Percentiles rank a stretch among this genome's conserved stretches.
Conservation (phyloP, 2,329 filamentous ascomycete species). For the Beauveria varroae region DNA sequence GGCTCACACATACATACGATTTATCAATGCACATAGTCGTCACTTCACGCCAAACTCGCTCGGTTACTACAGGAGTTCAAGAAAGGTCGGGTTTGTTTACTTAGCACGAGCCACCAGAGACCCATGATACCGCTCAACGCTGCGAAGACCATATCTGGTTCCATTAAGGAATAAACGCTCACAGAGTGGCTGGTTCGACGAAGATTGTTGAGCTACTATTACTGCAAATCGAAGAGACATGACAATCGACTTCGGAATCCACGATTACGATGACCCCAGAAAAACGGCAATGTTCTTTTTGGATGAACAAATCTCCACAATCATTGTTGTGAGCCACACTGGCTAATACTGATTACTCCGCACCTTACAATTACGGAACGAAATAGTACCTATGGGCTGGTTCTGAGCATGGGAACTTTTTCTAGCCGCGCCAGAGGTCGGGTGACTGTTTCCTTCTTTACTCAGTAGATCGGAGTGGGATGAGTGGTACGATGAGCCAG, state of each 20-base stretch:
- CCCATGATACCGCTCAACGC: no score
- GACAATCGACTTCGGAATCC: background rate
- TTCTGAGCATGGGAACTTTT: background rate
- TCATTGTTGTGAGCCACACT: conserved; percentile 4
- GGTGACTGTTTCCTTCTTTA: background rate
- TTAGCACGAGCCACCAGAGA: background rate
- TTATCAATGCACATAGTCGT: conserved; percentile 49
- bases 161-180: no score
- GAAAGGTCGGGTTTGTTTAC: background rate
- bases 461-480: background rate
- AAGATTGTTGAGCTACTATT: background rate
- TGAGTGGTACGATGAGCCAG: background rate
- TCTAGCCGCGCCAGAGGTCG: background rate
- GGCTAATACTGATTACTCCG: background rate
- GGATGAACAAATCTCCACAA: no score
- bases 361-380: no score
- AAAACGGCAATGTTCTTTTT: no score
- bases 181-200: no score
- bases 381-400: background rate
- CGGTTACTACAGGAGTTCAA: conserved; percentile 58
- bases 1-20: conserved; percentile 48
- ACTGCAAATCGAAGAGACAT: background rate
- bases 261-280: no score
- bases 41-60: conserved; percentile 65
- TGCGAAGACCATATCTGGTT: no score